phyloP scores from a whole-genome alignment of 2,329 filamentous ascomycete species.

The Sporothrix phasma region DNA sequence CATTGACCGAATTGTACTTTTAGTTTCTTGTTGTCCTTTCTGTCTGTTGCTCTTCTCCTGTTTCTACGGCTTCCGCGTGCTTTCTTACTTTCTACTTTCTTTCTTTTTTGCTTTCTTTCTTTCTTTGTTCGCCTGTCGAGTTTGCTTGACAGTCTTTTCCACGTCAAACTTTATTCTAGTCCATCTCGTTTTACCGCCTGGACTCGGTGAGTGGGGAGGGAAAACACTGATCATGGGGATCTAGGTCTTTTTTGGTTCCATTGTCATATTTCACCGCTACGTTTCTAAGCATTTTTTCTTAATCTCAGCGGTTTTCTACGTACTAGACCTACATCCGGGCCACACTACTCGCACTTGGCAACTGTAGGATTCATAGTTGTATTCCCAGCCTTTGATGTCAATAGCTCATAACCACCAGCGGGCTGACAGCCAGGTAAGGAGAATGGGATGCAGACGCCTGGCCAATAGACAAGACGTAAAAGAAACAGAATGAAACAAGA shows the following conservation, averaged over 20 bases:
- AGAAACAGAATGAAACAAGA: not conserved
- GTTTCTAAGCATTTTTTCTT: not conserved
- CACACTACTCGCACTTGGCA: no score
- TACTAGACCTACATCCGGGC: no score
- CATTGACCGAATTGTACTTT: slow-evolving; percentile 4
- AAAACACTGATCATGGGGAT: not conserved
- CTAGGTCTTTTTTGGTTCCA: not conserved
- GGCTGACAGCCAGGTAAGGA: not conserved
- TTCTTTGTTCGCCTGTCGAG: not conserved
- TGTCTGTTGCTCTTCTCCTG: not conserved
- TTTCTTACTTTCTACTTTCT: not conserved
- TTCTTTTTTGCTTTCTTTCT: not conserved
- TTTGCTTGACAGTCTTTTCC: not conserved
- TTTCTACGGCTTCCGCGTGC: not conserved
- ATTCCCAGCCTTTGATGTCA: not conserved
- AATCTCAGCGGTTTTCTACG: not conserved
- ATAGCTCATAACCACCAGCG: not conserved
- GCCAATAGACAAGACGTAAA: not conserved
- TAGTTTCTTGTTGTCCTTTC: not conserved
- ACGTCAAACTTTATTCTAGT: not conserved
- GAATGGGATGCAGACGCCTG: not conserved
- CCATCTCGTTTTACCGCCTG: not conserved
- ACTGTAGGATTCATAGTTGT: not conserved
- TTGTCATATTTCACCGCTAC: not conserved
- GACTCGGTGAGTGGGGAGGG: not conserved